Evolutionary conservation across 768 basidiomycete genomes (phyloP).

Genomic region (Collybia sordida): DNA sequence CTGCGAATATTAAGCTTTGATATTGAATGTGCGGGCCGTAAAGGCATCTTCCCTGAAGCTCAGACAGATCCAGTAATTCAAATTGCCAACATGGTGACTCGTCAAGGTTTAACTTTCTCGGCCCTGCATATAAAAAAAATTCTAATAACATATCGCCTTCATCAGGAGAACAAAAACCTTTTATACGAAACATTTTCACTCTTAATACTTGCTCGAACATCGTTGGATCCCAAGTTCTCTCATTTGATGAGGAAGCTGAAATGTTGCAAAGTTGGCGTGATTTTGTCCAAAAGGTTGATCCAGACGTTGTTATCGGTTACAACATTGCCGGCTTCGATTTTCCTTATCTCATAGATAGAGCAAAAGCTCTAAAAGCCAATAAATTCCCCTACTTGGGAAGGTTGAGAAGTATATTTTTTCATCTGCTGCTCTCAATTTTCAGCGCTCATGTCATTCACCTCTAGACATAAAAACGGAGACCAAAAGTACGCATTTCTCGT

Average conservation of each 20-base stretch:
- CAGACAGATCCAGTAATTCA: constrained; percentile 93
- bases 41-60: constrained; percentile 96
- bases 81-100: constrained; percentile 98
- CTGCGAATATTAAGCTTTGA: constrained; percentile 95
- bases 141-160: constrained; percentile 5
- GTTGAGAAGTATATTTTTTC: constrained; percentile 54
- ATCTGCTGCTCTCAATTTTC: neutral
- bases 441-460: constrained; percentile 8
- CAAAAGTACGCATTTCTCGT: constrained; percentile 96
- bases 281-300: constrained; percentile 88
- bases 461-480: constrained; percentile 74
- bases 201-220: constrained; percentile 93
- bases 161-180: constrained; percentile 86
- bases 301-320: constrained; percentile 96
- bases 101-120: constrained; percentile 68
- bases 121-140: neutral
- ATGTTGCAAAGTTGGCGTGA: constrained; percentile 86
- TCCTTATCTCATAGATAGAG: constrained; percentile 93
- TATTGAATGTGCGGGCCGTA: constrained; percentile 98
- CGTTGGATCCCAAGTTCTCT: constrained; percentile 94
- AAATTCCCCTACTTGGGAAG: constrained; percentile 78
- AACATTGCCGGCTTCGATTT: constrained; percentile 95
- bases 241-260: constrained; percentile 70
- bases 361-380: constrained; percentile 70
- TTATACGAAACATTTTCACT: constrained; percentile 95